Conservation (phyloP, 2,329 filamentous ascomycete genomes). For the Aspergillus spinulosporus region DNA sequence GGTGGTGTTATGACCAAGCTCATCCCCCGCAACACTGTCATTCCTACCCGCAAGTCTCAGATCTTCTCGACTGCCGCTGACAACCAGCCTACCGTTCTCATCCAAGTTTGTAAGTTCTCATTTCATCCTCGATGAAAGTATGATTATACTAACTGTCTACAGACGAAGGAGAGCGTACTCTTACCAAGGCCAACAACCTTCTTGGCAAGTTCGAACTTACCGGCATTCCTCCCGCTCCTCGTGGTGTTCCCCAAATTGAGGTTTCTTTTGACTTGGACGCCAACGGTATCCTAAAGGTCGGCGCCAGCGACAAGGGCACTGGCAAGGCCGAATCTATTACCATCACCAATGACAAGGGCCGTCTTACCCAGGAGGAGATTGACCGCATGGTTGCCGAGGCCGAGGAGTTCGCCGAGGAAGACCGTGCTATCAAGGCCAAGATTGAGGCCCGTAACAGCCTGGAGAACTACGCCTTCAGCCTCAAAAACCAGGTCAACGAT, state of each 20-base stretch:
- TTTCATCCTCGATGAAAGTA: slow-evolving; percentile 8
- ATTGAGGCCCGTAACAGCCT: slow-evolving; percentile 95
- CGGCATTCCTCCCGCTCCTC: slow-evolving; percentile 89
- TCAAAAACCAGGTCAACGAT: slow-evolving; percentile 99
- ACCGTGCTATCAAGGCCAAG: slow-evolving; percentile 96
- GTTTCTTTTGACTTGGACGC: slow-evolving; percentile 97
- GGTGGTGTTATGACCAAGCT: slow-evolving; percentile 97
- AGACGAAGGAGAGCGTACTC: slow-evolving; percentile 82
- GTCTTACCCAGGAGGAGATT: slow-evolving; percentile 93
- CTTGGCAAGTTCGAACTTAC: slow-evolving; percentile 99
- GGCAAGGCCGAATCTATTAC: slow-evolving; percentile 97
- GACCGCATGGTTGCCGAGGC: slow-evolving; percentile 99
- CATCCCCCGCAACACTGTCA: slow-evolving; percentile 90
- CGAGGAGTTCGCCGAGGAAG: slow-evolving; percentile 98
- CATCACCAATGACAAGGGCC: slow-evolving; percentile 99
- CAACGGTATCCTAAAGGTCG: slow-evolving; percentile 97
- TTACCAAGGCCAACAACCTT: slow-evolving; percentile 96
- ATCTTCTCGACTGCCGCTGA: slow-evolving; percentile 97
- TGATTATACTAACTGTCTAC: slow-evolving; percentile 21
- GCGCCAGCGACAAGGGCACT: slow-evolving; percentile 94
- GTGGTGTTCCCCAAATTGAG: slow-evolving; percentile 97
- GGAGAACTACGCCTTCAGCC: slow-evolving; percentile 98
- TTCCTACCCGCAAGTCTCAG: slow-evolving; percentile 94
- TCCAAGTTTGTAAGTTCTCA: slow-evolving; percentile 70
- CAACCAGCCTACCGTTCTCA: slow-evolving; percentile 92